Evolutionary conservation across 306 rosid genomes (phyloP).

Genomic region (Gleditsia sinensis): DNA sequence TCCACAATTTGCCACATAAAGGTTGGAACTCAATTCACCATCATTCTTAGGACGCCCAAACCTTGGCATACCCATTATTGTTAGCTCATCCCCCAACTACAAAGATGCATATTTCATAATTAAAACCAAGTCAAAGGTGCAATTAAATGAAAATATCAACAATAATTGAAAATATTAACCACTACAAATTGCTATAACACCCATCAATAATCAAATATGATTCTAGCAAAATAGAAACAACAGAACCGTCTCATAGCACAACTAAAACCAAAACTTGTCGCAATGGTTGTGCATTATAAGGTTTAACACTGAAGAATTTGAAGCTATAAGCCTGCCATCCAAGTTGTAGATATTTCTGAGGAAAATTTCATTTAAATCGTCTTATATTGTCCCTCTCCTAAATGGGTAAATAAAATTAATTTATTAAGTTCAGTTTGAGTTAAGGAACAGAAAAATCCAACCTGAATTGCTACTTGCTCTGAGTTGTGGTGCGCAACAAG

Average conservation of each 20-base stretch:
- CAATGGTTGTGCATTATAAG: neutral
- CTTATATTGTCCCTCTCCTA: neutral
- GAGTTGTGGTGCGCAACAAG: neutral
- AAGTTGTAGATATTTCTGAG: neutral
- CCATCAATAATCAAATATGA: neutral
- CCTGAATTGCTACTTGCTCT: neutral
- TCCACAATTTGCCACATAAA: constrained; percentile 86
- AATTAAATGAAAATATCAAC: neutral
- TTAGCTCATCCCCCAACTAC: neutral
- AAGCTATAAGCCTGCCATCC: neutral
- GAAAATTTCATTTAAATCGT: neutral
- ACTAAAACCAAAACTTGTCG: neutral
- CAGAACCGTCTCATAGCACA: neutral
- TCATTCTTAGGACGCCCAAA: constrained; percentile 61
- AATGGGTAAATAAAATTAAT: no score
- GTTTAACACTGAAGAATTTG: neutral
- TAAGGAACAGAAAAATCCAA: neutral
- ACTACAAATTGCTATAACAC: neutral
- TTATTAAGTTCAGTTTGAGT: no score
- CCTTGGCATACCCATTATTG: constrained; percentile 52
- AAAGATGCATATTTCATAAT: neutral
- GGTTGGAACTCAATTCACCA: constrained; percentile 59
- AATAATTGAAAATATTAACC: neutral
- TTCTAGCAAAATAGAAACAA: neutral
- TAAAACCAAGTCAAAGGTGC: neutral